These are phyloP conservation scores for Picochlorum sp. DNA, from an alignment of 139 green algal genomes.

Conservation along the genomic window DNA sequence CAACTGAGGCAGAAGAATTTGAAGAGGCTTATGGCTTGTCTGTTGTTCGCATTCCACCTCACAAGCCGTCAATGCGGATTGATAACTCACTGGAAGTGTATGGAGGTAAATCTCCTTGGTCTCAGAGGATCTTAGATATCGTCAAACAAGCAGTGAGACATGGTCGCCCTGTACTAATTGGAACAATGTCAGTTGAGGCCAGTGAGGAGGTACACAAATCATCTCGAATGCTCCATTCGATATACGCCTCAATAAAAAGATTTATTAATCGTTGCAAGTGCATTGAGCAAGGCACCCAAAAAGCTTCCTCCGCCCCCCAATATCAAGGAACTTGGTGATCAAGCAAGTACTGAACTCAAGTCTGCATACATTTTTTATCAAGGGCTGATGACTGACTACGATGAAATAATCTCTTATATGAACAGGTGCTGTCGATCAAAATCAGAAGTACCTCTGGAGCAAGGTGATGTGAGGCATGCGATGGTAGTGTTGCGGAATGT, in stretches of 20 bases:
- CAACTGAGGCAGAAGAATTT: conserved; percentile 43
- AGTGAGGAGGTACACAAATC: conserved; percentile 30
- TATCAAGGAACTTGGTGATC: no score
- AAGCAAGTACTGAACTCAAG: no score
- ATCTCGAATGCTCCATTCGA: conserved; percentile 3
- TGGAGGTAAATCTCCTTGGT: conserved; percentile 12
- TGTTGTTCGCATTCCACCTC: conserved; percentile 73
- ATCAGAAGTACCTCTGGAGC: conserved; percentile 57
- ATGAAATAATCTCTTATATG: no score
- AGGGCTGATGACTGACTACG: no score
- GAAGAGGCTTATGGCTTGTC: conserved; percentile 44
- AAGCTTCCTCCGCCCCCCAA: no score
- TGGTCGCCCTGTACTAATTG: conserved; percentile 79
- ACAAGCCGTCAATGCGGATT: conserved; percentile 43
- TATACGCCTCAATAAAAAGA: not conserved
- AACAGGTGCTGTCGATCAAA: no score
- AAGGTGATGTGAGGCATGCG: not conserved
- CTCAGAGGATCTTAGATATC: conserved; percentile 6
- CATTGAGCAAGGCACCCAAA: no score
- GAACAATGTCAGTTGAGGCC: conserved; percentile 67
- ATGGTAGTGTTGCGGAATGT: not conserved
- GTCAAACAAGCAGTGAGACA: conserved; percentile 14
- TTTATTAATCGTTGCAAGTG: conserved; percentile 38
- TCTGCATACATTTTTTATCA: no score
- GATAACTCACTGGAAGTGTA: conserved; percentile 59